Percentiles rank a stretch among this genome's conserved stretches.
Conservation (phyloP, 2,329 filamentous ascomycete genomes). For the Pestalotiopsis sp. region DNA sequence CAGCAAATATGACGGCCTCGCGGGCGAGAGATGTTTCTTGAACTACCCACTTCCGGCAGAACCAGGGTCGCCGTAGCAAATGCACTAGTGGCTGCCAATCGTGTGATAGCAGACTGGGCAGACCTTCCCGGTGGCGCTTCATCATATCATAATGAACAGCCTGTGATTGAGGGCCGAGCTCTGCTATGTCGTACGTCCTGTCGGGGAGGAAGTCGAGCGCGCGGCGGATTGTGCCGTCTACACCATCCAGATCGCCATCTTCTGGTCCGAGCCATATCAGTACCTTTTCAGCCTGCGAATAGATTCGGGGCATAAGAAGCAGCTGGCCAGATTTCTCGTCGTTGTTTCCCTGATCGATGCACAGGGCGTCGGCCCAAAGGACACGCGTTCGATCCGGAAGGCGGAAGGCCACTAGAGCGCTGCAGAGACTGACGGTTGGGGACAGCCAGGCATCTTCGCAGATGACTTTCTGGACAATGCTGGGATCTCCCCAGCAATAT, state of each 20-base stretch:
- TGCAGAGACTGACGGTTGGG: not conserved
- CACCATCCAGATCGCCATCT: not conserved
- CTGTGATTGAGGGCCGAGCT: not conserved
- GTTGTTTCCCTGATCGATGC: not conserved
- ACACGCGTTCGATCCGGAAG: not conserved
- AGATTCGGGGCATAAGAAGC: not conserved
- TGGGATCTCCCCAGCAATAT: not conserved
- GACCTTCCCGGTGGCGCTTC: not conserved
- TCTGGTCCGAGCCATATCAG: slow-evolving; percentile 3
- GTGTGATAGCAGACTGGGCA: not conserved
- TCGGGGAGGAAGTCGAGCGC: not conserved
- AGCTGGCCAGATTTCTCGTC: not conserved
- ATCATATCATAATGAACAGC: not conserved
- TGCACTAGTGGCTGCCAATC: not conserved
- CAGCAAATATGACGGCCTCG: slow-evolving; percentile 1
- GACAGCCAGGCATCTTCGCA: not conserved
- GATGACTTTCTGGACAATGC: not conserved
- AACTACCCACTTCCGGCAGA: slow-evolving; percentile 14
- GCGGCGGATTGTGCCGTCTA: not conserved
- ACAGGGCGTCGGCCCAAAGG: slow-evolving; percentile 1
- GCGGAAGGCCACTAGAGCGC: not conserved
- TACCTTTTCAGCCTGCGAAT: not conserved
- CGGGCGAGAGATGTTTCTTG: slow-evolving; percentile 16
- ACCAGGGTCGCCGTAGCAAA: not conserved
- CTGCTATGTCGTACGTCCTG: not conserved